Base-by-base conservation (phyloP, 2,329 filamentous ascomycete species). In the Calycina herbarum region DNA sequence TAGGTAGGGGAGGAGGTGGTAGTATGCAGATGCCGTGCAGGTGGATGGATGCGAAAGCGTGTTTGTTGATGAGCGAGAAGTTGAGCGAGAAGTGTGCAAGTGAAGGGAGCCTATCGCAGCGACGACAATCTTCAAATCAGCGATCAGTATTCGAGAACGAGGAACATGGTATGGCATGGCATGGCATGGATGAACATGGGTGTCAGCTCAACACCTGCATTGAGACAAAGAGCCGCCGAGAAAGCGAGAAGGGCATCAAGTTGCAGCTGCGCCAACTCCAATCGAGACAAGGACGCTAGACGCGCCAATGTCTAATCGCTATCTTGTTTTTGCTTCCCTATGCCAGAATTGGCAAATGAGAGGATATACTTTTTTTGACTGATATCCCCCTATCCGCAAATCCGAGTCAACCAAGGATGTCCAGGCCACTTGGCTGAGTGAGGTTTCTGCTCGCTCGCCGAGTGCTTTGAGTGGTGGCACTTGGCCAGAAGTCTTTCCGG, bases 141-240 rank as follows among this genome's bases (percentile, higher is more conserved):
- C 48, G 20, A 27, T 27, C 48, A 54, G 24, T 24, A 54, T 54
- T 27, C 10, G 20, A 27, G 8, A 54, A 54, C 48, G 48, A 24
- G 48, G 42, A 45, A 45, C 38, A 29, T 29, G 20, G 20, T 1
- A 20, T 20, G 20, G 20, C 20, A 20, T 20, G 20, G 20, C 20
- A 20, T 20, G 20, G 20, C 20, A 20, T 20, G 27, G 27, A 4
- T 29, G 27, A 29, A 29, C 27, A 42, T 42, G 38, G 38, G 5
- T 13, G 42, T 29, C n/a, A 54, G 48, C 20, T 11, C 11, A 24
- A 24, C 48, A 27, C 20, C 48, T 51, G 48, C 48, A 54, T 54
- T 4, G 20, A 54, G 48, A 54, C 48, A 54, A 54, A 54, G 48
- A 54, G 48, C 48, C 48, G 48, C 48, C 48, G 48, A 27, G 48